These are phyloP conservation scores for Saccharum hybrid DNA, from an alignment of 202 grass and related monocot genomes.

Conservation along the genomic window DNA sequence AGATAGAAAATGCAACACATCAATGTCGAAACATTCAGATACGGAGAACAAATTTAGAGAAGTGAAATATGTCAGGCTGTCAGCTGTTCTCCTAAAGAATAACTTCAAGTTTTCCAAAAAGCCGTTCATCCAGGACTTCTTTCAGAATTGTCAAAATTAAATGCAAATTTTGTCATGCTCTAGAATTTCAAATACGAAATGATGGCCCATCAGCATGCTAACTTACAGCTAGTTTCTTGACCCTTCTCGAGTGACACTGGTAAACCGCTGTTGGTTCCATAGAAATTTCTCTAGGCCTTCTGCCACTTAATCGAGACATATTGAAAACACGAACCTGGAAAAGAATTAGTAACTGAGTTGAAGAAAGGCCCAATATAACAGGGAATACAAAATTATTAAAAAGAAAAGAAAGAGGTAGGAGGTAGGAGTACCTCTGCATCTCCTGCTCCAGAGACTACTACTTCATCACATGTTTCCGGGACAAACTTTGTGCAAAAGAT, in stretches of 20 bases:
- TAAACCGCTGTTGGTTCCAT: conserved; percentile 72
- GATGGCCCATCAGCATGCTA: conserved; percentile 18
- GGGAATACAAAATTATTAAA: not conserved
- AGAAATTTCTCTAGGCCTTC: conserved; percentile 69
- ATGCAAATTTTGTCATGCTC: conserved; percentile 6
- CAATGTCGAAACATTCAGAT: not conserved
- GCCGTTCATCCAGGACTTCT: conserved; percentile 28
- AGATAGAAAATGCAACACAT: not conserved
- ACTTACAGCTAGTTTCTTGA: conserved; percentile 98
- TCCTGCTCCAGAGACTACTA: conserved; percentile 89
- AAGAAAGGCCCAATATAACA: conserved; percentile 7
- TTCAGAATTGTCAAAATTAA: conserved; percentile 24
- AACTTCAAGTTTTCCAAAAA: not conserved
- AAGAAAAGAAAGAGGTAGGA: not conserved
- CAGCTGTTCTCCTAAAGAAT: conserved; percentile 1
- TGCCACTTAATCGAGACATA: conserved; percentile 74
- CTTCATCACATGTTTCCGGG: conserved; percentile 87
- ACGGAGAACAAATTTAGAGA: conserved; percentile 23
- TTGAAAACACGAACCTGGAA: conserved; percentile 94
- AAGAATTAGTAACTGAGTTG: conserved; percentile 48
- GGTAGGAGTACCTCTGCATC: conserved; percentile 74
- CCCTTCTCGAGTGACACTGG: conserved; percentile 86
- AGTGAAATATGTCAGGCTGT: conserved; percentile 2
- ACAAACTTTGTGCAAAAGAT: conserved; percentile 97
- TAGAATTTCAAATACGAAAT: conserved; percentile 35